Evolutionary conservation across 352 stramenopile genomes (phyloP).

Genomic region (Pythium aquatile): DNA sequence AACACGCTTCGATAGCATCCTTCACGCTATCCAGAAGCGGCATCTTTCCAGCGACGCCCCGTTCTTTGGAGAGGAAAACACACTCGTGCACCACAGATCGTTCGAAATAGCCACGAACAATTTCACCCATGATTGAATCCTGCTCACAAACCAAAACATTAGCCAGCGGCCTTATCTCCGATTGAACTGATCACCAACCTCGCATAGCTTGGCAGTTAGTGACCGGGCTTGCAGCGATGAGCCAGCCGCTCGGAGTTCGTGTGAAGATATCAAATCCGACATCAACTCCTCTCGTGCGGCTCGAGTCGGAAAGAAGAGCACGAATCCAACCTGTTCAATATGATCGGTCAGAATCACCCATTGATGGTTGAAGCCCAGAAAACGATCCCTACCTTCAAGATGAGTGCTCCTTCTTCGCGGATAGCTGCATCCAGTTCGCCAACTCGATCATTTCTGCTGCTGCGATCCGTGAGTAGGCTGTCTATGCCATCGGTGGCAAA

Average conservation of each 20-base stretch:
- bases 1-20: not conserved
- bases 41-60: not conserved
- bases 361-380: not conserved
- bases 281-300: not conserved
- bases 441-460: not conserved
- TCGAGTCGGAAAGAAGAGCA: not conserved
- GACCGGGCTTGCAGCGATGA: not conserved
- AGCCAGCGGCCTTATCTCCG: not conserved
- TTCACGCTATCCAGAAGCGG: not conserved
- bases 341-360: not conserved
- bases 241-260: not conserved
- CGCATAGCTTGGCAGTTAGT: not conserved
- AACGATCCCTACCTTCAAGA: not conserved
- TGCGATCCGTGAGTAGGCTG: not conserved
- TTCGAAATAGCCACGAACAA: not conserved
- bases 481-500: not conserved
- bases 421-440: not conserved
- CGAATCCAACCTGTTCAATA: not conserved
- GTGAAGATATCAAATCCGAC: not conserved
- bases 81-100: constrained; percentile 6
- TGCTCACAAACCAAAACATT: not conserved
- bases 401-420: not conserved
- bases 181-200: not conserved
- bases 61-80: not conserved
- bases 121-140: not conserved